These are phyloP conservation scores for Blakeslea trispora DNA, from an alignment of 371 early-diverging fungal species.

Conservation along the genomic window DNA sequence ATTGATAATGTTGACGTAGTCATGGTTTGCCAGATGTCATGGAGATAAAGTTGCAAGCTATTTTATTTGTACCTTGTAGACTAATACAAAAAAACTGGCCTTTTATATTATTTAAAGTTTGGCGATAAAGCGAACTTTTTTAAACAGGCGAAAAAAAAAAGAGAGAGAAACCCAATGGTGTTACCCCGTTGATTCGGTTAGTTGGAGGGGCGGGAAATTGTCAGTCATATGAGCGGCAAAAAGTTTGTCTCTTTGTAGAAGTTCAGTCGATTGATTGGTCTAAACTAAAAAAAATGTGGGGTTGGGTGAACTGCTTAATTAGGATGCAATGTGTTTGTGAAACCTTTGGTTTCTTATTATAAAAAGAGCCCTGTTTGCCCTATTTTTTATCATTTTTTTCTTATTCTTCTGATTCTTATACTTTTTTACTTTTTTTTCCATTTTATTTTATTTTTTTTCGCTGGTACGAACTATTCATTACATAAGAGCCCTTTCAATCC, in stretches of 20 bases:
- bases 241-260: conserved; percentile 13
- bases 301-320: conserved; percentile 16
- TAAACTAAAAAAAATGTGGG: conserved; percentile 29
- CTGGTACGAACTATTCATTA: conserved; percentile 11
- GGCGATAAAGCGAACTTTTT: background rate
- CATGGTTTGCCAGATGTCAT: too few relatives aligned
- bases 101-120: conserved; percentile 1
- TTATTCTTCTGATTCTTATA: too few relatives aligned
- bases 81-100: background rate
- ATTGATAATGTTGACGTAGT: too few relatives aligned
- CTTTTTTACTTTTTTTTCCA: conserved; percentile 6
- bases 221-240: conserved; percentile 25
- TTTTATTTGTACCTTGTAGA: too few relatives aligned
- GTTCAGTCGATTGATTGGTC: conserved; percentile 23
- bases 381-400: too few relatives aligned
- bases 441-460: conserved; percentile 10
- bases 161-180: too few relatives aligned
- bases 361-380: conserved; percentile 7
- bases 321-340: conserved; percentile 13
- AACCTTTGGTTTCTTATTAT: conserved; percentile 7
- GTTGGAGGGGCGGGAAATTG: conserved; percentile 24
- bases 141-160: background rate
- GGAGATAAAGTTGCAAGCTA: too few relatives aligned
- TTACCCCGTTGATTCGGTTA: conserved; percentile 22
- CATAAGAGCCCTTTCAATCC: too few relatives aligned